phyloP scores from a whole-genome alignment of 768 basidiomycete genomes.

The Ramaria sp. region DNA sequence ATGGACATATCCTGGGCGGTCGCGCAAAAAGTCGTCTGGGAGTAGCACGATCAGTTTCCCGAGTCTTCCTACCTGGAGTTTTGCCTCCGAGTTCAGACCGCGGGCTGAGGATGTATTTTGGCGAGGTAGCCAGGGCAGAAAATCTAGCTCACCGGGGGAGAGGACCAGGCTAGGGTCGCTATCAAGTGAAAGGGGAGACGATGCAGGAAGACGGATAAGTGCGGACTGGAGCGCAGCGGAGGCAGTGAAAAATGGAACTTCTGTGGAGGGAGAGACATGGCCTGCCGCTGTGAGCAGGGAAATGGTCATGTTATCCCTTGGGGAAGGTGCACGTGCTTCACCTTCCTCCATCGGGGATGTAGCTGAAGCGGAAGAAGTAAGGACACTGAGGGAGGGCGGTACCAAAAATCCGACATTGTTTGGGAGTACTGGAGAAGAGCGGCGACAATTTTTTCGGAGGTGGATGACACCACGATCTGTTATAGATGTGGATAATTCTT shows the following conservation, averaged over 20 bases:
- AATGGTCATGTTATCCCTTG: conserved; percentile 39
- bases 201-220: conserved; percentile 36
- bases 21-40: background rate
- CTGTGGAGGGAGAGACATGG: conserved; percentile 33
- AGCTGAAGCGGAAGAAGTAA: conserved; percentile 10
- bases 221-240: conserved; percentile 47
- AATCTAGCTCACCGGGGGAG: background rate
- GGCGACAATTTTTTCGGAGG: conserved; percentile 1
- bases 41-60: conserved; percentile 3
- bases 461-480: background rate
- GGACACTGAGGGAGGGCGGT: background rate
- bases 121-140: conserved; percentile 7
- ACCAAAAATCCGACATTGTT: conserved; percentile 6
- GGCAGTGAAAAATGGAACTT: conserved; percentile 26
- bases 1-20: conserved; percentile 1
- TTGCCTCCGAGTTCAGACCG: conserved; percentile 10
- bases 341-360: conserved; percentile 13
- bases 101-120: conserved; percentile 18
- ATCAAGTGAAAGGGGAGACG: conserved; percentile 17
- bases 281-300: conserved; percentile 48
- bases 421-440: conserved; percentile 7
- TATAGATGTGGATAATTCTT: background rate
- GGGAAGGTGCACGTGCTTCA: conserved; percentile 11
- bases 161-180: conserved; percentile 14
- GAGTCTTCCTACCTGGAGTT: conserved; percentile 10